Evolutionary conservation across 129 eudicot species (phyloP), one percentile per base, ranked within the genome.

Genomic region (Rutidosis leptorrhynchoides): DNA sequence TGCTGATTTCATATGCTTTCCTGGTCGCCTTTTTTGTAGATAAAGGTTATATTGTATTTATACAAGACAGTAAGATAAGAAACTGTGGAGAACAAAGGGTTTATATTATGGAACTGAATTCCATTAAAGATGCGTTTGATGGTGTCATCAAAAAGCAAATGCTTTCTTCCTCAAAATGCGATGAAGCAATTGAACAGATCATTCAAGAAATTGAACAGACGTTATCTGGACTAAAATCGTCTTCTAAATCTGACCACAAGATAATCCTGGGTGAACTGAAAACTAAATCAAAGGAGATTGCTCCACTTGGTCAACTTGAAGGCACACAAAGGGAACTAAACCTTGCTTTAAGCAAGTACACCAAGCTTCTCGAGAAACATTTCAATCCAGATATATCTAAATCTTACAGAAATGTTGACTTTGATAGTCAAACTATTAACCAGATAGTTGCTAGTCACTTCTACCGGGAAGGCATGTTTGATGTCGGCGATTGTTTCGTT

Each of bases 361-460:
- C 90, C 8, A 91, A 88, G 76, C 84, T 81, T 42, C 88, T 85
- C 26, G 96, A 88, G 74, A 87, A 87, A 71, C 75, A 79, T 14
- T 81, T 91, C 76, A 76, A 75, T 70, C 87, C 99, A 15, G 95
- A 93, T 72, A 89, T 93, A 74, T 82, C 96, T 3, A 93, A 86
- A 65, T 91, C 95, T 10, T 89, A 77, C 49, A 83, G 90, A 48
- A 93, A 93, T 14, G 76, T 90, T 12, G 93, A 82, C 65, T 77
- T 80, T 19, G 95, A 93, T 72, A 48, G 23, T 74, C 82, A 86
- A 70, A 82, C 82, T 6, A 72, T 89, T 33, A 84, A 89, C 70
- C 92, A 82, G 60, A 93, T 93, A 65, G 75, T 93, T 25, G 90
- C 88, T 21, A 77, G 83, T 74, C 96, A 93, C 65, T 85, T 93